Evolutionary conservation across 331 rosid species (phyloP), one percentile per base, ranked within the genome.

Genomic region (Pyracantha coccinea): DNA sequence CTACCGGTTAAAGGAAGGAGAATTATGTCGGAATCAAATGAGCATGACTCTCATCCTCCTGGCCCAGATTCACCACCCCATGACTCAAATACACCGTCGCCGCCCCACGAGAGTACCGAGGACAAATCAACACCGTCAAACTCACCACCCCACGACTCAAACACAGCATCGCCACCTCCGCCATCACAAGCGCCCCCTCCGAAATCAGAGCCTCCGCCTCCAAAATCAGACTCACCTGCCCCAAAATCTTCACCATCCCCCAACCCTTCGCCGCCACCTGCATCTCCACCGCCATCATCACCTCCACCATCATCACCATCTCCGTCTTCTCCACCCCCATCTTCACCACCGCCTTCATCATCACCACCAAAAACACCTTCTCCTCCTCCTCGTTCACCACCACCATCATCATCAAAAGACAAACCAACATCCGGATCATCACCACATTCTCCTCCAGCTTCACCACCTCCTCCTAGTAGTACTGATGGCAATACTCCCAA

Each of bases 171-270:
- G 5, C 38, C 79, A 0, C 53, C 77, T 5, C 64, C 82, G 0
- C 28, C 32, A 10, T 23, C 20, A 2, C 4, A 68, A 2, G 38
- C 79, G 14, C 77, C 77, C 4, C 59, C 85, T 54, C 59, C 77
- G 4, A 12, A 62, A 3, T 68, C 71, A 11, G 54, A 57, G n/a
- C 25, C 87, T 0, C 73, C 83, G 1, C 78, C 83, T 6, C 75
- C 85, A 6, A 17, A 77, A 11, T 6, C 59, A 16, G 28, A 84
- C 2, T 77, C 88, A 3, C 68, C 88, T 7, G 81, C 81, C 2
- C 55, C 78, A 12, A 25, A 38, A 14, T 6, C 54, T 7, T 41
- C 69, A 6, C 74, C 83, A 9, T 17, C 74, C 11, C 65, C 78
- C 4, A 47, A 82, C 2, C 24, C 77, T 59, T 73, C 52, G 7